Conservation (phyloP, 1,284 basidiomycete genomes). For the Ustilago nuda region DNA sequence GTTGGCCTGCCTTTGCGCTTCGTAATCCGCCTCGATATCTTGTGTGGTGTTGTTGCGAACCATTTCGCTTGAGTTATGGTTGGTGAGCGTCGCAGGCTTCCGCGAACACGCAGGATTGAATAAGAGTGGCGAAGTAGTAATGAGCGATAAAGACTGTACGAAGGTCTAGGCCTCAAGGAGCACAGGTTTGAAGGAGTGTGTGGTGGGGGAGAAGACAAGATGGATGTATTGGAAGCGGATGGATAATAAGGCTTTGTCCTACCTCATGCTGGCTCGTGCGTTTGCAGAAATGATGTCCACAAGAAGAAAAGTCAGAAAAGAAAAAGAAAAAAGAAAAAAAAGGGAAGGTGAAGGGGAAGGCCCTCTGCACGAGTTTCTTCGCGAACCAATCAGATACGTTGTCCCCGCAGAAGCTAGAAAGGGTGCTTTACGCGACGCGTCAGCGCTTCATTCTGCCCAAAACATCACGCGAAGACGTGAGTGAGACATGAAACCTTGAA, state of each 20-base stretch:
- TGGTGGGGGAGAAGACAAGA: conserved; percentile 4
- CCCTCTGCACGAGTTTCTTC: background rate
- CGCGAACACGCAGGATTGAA: background rate
- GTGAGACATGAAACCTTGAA: too few species aligned
- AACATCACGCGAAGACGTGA: too few species aligned
- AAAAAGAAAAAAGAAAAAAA: background rate
- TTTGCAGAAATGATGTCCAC: background rate
- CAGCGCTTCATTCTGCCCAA: background rate
- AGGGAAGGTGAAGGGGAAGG: background rate
- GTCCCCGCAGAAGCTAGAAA: background rate
- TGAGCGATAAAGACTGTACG: background rate
- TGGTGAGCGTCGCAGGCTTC: background rate
- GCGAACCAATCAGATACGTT: background rate
- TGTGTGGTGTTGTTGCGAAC: conserved; percentile 4
- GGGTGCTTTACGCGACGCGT: conserved; percentile 21
- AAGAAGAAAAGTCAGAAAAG: background rate
- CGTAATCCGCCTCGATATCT: conserved; percentile 20
- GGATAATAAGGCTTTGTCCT: conserved; percentile 7
- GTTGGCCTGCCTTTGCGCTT: conserved; percentile 30
- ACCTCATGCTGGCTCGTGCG: conserved; percentile 10
- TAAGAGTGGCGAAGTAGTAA: background rate
- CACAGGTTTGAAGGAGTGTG: background rate
- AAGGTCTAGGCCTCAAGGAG: background rate
- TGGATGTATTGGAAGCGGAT: background rate
- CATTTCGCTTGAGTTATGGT: background rate